Conservation (phyloP, 352 stramenopile species). For the Globisporangium barbulae region DNA sequence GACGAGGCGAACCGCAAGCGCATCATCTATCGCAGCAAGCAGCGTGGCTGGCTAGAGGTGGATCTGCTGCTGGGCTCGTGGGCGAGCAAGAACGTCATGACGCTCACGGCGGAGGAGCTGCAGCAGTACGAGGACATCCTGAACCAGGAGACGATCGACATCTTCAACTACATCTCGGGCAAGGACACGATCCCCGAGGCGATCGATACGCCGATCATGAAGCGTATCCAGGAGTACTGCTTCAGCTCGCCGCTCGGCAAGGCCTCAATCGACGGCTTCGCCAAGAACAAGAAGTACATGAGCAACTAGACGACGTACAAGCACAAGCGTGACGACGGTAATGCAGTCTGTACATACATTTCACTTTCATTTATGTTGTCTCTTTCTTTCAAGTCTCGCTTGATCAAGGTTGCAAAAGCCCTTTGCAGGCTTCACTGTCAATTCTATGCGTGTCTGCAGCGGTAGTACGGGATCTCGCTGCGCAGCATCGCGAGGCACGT, state of each 20-base stretch:
- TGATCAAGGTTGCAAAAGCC: no score
- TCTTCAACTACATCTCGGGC: slow-evolving; percentile 96
- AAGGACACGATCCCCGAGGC: slow-evolving; percentile 79
- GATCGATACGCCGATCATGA: slow-evolving; percentile 87
- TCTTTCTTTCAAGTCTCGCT: not conserved
- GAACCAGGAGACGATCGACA: slow-evolving; percentile 97
- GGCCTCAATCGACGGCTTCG: slow-evolving; percentile 71
- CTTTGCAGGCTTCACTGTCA: not conserved
- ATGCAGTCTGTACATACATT: not conserved
- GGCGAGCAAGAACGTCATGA: slow-evolving; percentile 90
- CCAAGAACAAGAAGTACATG: slow-evolving; percentile 82
- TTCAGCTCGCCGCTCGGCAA: slow-evolving; percentile 89
- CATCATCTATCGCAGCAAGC: slow-evolving; percentile 94
- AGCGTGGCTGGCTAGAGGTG: slow-evolving; percentile 95
- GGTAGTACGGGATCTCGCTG: slow-evolving; percentile 49
- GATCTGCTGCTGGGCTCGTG: slow-evolving; percentile 94
- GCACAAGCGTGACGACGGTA: slow-evolving; percentile 1
- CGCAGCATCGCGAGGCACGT: slow-evolving; percentile 48
- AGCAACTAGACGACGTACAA: slow-evolving; percentile 53
- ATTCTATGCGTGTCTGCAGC: slow-evolving; percentile 25
- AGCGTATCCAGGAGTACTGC: slow-evolving; percentile 91
- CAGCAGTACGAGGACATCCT: slow-evolving; percentile 95
- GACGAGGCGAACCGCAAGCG: slow-evolving; percentile 87
- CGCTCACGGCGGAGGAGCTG: slow-evolving; percentile 75
- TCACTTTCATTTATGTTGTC: not conserved